A percentile compares a stretch with the other conserved stretches of the same genome.
phyloP scores from a whole-genome alignment of 768 basidiomycete species.

The Naganishia vaughanmartiniae region DNA sequence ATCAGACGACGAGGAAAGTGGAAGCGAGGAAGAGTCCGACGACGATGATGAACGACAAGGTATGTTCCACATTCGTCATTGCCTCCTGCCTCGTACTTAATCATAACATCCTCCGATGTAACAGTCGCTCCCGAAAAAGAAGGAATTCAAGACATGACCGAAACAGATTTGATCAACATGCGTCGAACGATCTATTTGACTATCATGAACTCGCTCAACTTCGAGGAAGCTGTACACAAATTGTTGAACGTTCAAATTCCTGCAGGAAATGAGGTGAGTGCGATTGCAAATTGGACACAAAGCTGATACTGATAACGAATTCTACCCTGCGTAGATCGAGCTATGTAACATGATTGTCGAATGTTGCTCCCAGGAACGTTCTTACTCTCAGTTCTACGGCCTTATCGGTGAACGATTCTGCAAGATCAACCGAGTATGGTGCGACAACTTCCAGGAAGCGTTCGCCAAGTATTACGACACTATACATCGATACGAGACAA shows the following conservation, averaged over 20 bases:
- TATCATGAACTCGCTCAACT: constrained; percentile 97
- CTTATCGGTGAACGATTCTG: constrained; percentile 93
- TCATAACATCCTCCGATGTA: not conserved
- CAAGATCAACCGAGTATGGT: constrained; percentile 94
- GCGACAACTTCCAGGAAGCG: constrained; percentile 78
- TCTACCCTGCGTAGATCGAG: constrained; percentile 65
- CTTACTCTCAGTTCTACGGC: constrained; percentile 96
- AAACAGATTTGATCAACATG: constrained; percentile 91
- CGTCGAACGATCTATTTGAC: constrained; percentile 92
- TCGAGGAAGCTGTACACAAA: constrained; percentile 99
- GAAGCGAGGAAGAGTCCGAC: constrained; percentile 57
- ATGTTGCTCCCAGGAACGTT: constrained; percentile 98
- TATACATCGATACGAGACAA: constrained; percentile 97
- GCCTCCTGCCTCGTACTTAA: not conserved
- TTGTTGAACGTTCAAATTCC: constrained; percentile 84
- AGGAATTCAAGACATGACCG: constrained; percentile 90
- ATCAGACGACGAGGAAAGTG: constrained; percentile 55
- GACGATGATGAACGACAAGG: constrained; percentile 61
- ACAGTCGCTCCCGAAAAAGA: constrained; percentile 66
- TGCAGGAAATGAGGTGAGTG: constrained; percentile 85
- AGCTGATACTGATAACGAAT: constrained; percentile 18
- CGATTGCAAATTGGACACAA: not conserved
- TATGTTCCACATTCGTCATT: constrained; percentile 46
- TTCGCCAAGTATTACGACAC: constrained; percentile 90
- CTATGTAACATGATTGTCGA: constrained; percentile 98